Percentiles rank a stretch among this genome's conserved stretches.
Evolutionary conservation across 371 early-diverging fungal genomes (phyloP).

Genomic region (Lichtheimia hyalospora): DNA sequence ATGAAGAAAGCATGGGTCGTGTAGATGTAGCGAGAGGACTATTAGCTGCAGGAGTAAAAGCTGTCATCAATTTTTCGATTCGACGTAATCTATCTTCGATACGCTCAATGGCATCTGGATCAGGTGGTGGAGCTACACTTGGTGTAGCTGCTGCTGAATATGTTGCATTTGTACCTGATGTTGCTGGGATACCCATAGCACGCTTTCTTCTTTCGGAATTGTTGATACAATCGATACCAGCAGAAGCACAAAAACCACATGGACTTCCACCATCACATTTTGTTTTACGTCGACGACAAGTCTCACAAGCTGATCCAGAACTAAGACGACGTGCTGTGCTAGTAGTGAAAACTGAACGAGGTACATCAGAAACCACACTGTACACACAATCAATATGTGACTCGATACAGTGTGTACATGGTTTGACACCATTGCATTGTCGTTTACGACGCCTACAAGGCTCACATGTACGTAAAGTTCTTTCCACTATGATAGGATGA

Average conservation of each 20-base stretch:
- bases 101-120: slow-evolving; percentile 41
- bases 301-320: slow-evolving; percentile 53
- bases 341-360: slow-evolving; percentile 28
- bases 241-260: slow-evolving; percentile 45
- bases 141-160: neutral
- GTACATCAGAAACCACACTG: slow-evolving; percentile 28
- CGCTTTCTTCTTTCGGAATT: slow-evolving; percentile 43
- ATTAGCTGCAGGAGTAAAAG: slow-evolving; percentile 32
- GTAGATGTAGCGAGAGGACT: slow-evolving; percentile 7
- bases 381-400: slow-evolving; percentile 22
- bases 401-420: slow-evolving; percentile 22
- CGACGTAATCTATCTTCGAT: slow-evolving; percentile 48
- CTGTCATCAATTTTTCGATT: slow-evolving; percentile 52
- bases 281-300: slow-evolving; percentile 50
- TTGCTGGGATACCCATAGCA: slow-evolving; percentile 10
- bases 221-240: slow-evolving; percentile 47
- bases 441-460: slow-evolving; percentile 24
- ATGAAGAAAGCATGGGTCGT: neutral
- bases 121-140: slow-evolving; percentile 1
- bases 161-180: neutral
- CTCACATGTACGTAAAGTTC: slow-evolving; percentile 25
- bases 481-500: slow-evolving; percentile 19
- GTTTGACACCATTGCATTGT: slow-evolving; percentile 25
- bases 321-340: slow-evolving; percentile 43
- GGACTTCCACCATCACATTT: slow-evolving; percentile 54